Conservation (phyloP, 352 stramenopile species). For the Pythium coloratum region DNA sequence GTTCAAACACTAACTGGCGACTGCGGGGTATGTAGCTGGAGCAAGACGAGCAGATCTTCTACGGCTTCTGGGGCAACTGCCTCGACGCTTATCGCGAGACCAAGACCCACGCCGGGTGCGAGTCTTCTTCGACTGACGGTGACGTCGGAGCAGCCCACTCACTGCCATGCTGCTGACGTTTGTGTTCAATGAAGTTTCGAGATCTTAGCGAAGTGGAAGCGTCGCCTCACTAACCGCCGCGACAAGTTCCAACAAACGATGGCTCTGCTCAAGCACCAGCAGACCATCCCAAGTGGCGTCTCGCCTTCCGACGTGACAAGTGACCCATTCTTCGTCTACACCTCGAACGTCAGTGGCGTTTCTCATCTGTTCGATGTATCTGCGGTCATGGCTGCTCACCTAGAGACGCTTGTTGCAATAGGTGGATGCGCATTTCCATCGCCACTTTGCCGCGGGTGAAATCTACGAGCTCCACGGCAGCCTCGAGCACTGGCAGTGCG, state of each 20-base stretch:
- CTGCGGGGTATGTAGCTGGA: slow-evolving; percentile 39
- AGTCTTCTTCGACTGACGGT: not conserved
- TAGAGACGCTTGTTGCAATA: slow-evolving; percentile 18
- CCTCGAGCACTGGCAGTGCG: slow-evolving; percentile 78
- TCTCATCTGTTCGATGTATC: not conserved
- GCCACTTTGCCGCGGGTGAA: slow-evolving; percentile 68
- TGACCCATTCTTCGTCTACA: slow-evolving; percentile 91
- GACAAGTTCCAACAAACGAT: slow-evolving; percentile 40
- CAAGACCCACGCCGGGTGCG: slow-evolving; percentile 67
- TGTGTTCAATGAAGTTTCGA: slow-evolving; percentile 35
- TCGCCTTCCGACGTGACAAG: slow-evolving; percentile 35
- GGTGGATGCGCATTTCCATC: slow-evolving; percentile 88
- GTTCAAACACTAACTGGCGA: not conserved
- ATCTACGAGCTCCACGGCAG: slow-evolving; percentile 90
- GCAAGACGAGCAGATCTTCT: slow-evolving; percentile 85
- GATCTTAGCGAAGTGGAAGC: slow-evolving; percentile 64
- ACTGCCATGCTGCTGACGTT: not conserved
- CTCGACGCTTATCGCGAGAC: slow-evolving; percentile 86
- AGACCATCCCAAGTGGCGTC: slow-evolving; percentile 35
- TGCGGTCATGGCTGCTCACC: not conserved
- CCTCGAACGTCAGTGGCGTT: slow-evolving; percentile 77
- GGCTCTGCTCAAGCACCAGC: slow-evolving; percentile 34
- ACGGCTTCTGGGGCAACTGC: slow-evolving; percentile 91
- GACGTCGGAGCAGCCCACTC: slow-evolving; percentile 4
- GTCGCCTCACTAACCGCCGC: slow-evolving; percentile 25